Evolutionary conservation across 140 eudicot genomes (phyloP).

Genomic region (Bidens hawaiensis): DNA sequence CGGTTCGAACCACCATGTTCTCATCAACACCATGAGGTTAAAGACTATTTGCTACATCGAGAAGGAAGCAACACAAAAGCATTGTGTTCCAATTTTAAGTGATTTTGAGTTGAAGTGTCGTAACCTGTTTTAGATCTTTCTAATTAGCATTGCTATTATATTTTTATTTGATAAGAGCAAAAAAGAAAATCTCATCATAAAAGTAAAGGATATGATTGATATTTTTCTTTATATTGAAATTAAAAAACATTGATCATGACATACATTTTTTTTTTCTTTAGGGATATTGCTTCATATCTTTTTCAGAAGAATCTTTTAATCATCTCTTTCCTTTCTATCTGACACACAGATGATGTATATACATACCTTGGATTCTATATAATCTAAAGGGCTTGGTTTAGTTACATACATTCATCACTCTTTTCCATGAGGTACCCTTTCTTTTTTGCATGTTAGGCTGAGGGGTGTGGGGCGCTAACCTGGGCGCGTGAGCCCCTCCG

Average conservation of each 20-base stretch:
- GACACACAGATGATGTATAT: background rate
- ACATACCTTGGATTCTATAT: conserved; percentile 1
- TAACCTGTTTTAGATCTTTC: background rate
- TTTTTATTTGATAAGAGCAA: no score
- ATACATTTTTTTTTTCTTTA: no score
- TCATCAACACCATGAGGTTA: background rate
- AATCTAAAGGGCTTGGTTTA: background rate
- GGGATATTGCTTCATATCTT: background rate
- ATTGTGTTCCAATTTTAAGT: background rate
- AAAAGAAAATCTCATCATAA: no score
- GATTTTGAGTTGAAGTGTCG: background rate
- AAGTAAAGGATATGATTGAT: no score
- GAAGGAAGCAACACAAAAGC: background rate
- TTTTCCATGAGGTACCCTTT: conserved; percentile 8
- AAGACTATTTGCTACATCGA: background rate
- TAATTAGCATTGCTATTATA: background rate
- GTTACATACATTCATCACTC: background rate
- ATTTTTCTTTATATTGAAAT: no score
- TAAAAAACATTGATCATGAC: background rate
- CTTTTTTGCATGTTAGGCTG: conserved; percentile 9
- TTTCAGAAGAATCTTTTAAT: no score
- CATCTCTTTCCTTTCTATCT: background rate
- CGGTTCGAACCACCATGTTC: background rate
- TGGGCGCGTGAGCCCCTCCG: no score
- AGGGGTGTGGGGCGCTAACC: no score